Base-by-base conservation (phyloP, 148 eudicot species). In the Nyssa sinensis region DNA sequence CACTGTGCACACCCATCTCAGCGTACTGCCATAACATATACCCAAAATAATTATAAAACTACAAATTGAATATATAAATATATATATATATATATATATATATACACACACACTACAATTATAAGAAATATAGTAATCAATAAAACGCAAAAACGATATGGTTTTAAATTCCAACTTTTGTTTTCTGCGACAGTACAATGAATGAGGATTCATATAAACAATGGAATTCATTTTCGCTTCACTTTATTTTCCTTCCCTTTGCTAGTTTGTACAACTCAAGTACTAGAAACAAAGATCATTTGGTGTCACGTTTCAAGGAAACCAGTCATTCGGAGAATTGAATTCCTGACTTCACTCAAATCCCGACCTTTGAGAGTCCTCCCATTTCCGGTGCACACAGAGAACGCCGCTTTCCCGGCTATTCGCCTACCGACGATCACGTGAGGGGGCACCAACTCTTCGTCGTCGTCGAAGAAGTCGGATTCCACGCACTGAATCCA, bases 311-410 rank as follows among this genome's bases (percentile, higher is more conserved):
- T 75, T 81, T 93, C 95, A 51, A 88, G 81, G 74, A 90, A 90
- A 21, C 97, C 95, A 32, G 97, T 93, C 85, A 93, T 82, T 67
- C 86, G 80, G 62, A 90, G 89, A 82, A 93, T 70, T 4, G 90
- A 86, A 83, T 90, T 86, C 74, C 95, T 60, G 16, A 93, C 86
- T 75, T 77, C 68, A 33, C 87, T 71, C 83, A 93, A 81, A 78
- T 90, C 88, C 78, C 90, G 77, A 10, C 92, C 92, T 51, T 90
- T 92, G 2, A 85, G 66, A 32, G 83, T 81, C 81, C 87, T 84
- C 49, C 87, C 89, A 47, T 81, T 84, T 0, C 85, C 86, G 12
- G 68, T 76, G 55, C 81, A 82, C 35, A 88, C 80, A 27, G 88
- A 85, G 62, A 77, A 81, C 0, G 78, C 75, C 81, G 81, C 81